Evolutionary conservation across 78 protist species (phyloP), one percentile per base, ranked within the genome.

Genomic region (Dictyostelium brefeldianum): DNA sequence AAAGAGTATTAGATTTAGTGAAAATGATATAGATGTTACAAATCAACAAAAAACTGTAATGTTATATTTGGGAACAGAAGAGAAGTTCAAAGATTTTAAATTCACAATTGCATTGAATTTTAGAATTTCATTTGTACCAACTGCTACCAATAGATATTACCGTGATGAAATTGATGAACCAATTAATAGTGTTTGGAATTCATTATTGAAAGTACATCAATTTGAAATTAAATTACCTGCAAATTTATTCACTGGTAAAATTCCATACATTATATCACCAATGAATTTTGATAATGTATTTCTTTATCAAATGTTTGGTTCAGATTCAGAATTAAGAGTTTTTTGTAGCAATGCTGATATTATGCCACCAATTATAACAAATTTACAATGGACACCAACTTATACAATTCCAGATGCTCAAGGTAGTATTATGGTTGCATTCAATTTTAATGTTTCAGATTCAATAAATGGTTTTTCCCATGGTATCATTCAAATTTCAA

Each of bases 381-480:
- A 25, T 67, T 29, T 29, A 12, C 0, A 0, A 25, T 8, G n/a
- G 4, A 11, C 18, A 29, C 70, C 70, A 62, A 17, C 17, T 11
- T 62, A 0, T n/a, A 15, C 20, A 14, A 22, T 64, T 29, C 43
- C 36, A 22, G 8, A 10, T 12, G 27, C 70, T 10, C 18, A 22
- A 62, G 12, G n/a, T n/a, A n/a, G n/a, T n/a, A n/a, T n/a, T n/a
- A n/a, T n/a, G n/a, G n/a, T n/a, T n/a, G n/a, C n/a, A n/a, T n/a
- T 3, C 48, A 67, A n/a, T n/a, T 67, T 78, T 54, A n/a, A 25
- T 48, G 20, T 78, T 4, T 5, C n/a, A 3, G 83, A 78, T 51
- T 54, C 83, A 14, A 18, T 56, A 8, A 78, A 78, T 78, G 83
- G 83, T 53, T 78, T 78, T 9, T 9, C 14, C 0, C 5, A 22